Conservation (phyloP, 2,329 filamentous ascomycete genomes). For the Penicillium paneum region DNA sequence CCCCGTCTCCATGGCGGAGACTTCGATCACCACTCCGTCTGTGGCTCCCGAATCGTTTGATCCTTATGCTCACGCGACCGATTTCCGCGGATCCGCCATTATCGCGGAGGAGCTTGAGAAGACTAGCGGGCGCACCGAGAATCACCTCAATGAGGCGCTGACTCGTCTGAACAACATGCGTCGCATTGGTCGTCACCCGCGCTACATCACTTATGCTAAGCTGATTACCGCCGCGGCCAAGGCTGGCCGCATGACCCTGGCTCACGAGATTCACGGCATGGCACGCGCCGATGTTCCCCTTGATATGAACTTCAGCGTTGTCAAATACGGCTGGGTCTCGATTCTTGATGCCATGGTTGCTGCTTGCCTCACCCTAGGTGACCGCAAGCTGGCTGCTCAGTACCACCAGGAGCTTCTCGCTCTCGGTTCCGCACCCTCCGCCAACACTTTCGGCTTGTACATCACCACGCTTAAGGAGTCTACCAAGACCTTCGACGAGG, state of each 20-base stretch:
- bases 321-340: conserved; percentile 92
- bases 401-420: conserved; percentile 89
- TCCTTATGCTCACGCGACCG: conserved; percentile 83
- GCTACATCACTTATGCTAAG: conserved; percentile 96
- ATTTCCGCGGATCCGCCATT: conserved; percentile 86
- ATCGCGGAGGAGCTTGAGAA: conserved; percentile 90
- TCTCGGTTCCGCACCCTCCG: conserved; percentile 86
- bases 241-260: conserved; percentile 74
- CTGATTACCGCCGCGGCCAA: conserved; percentile 87
- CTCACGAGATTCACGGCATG: conserved; percentile 83
- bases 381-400: conserved; percentile 74
- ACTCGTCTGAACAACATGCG: conserved; percentile 88
- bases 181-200: conserved; percentile 81
- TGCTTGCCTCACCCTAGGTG: conserved; percentile 78
- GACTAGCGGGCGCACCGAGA: conserved; percentile 66
- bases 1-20: conserved; percentile 41
- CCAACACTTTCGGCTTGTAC: conserved; percentile 97
- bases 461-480: conserved; percentile 99
- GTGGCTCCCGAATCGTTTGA: conserved; percentile 80
- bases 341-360: conserved; percentile 97
- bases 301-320: conserved; percentile 76
- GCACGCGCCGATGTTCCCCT: conserved; percentile 85
- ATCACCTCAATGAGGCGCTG: conserved; percentile 75
- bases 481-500: conserved; percentile 96
- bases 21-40: conserved; percentile 53